Evolutionary conservation across 495 filamentous ascomycete species (phyloP).

Genomic region (Aspergillus cristatus): DNA sequence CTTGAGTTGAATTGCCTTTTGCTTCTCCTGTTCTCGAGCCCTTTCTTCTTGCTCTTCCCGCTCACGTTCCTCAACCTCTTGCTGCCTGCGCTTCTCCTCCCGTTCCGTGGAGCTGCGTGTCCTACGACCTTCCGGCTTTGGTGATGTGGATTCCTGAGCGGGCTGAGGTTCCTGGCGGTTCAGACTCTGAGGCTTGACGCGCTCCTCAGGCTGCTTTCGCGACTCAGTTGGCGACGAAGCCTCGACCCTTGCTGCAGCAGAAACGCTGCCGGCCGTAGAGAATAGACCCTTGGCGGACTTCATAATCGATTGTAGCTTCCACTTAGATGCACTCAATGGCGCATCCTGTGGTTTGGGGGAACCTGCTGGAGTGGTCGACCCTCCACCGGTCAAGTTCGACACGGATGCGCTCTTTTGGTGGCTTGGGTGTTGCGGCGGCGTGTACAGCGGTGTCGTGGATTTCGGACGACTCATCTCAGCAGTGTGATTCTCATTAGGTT

Average conservation of each 20-base stretch:
- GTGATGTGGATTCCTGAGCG: constrained; percentile 18
- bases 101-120: constrained; percentile 69
- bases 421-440: constrained; percentile 36
- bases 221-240: constrained; percentile 35
- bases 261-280: constrained; percentile 67
- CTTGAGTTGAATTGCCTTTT: constrained; percentile 36
- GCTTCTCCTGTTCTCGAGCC: constrained; percentile 55
- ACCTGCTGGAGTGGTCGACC: constrained; percentile 57
- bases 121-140: constrained; percentile 43
- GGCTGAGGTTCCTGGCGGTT: constrained; percentile 12
- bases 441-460: constrained; percentile 40
- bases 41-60: constrained; percentile 48
- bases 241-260: constrained; percentile 65
- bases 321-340: constrained; percentile 80
- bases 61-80: constrained; percentile 44
- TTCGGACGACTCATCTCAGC: constrained; percentile 21
- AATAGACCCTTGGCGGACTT: constrained; percentile 78
- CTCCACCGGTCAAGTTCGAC: constrained; percentile 43
- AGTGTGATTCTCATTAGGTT: constrained; percentile 2
- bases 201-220: constrained; percentile 14
- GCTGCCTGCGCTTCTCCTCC: constrained; percentile 54
- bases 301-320: constrained; percentile 76
- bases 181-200: constrained; percentile 6
- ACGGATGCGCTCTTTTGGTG: constrained; percentile 56
- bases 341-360: constrained; percentile 69